Percentiles rank a stretch among this genome's conserved stretches.
Evolutionary conservation across 2,329 filamentous ascomycete genomes (phyloP).

Genomic region (Fusarium duplospermum): DNA sequence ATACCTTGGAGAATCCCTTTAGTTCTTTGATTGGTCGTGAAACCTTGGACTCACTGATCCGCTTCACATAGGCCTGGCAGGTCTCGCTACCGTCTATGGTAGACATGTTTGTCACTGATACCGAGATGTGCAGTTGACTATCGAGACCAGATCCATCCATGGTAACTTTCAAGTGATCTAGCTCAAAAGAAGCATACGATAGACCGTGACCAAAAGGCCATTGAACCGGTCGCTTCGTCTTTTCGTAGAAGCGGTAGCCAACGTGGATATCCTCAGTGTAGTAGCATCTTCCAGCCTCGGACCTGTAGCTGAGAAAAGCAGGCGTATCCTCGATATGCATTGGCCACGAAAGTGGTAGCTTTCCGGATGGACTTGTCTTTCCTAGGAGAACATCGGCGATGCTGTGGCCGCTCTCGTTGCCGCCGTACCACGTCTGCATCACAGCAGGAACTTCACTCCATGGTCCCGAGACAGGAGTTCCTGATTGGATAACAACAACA

Average conservation of each 20-base stretch:
- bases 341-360: conserved; percentile 80
- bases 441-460: conserved; percentile 71
- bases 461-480: conserved; percentile 79
- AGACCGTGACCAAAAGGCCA: conserved; percentile 72
- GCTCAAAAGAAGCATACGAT: conserved; percentile 78
- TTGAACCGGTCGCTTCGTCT: conserved; percentile 78
- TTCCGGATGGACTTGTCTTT: conserved; percentile 78
- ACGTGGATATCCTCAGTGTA: conserved; percentile 87
- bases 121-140: conserved; percentile 53
- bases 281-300: conserved; percentile 76
- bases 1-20: conserved; percentile 74
- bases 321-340: conserved; percentile 76
- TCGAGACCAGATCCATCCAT: conserved; percentile 38
- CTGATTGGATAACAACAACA: conserved; percentile 80
- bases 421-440: conserved; percentile 85
- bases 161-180: conserved; percentile 58
- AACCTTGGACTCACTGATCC: conserved; percentile 68
- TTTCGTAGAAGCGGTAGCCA: conserved; percentile 85
- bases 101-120: conserved; percentile 68
- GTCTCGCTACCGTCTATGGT: not conserved
- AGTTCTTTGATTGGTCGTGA: conserved; percentile 70
- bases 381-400: conserved; percentile 85
- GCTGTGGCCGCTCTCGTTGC: conserved; percentile 86
- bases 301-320: conserved; percentile 78
- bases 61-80: conserved; percentile 59